These are phyloP conservation scores for Inonotus obliquus DNA, from an alignment of 1,284 basidiomycete species.

Conservation along the genomic window DNA sequence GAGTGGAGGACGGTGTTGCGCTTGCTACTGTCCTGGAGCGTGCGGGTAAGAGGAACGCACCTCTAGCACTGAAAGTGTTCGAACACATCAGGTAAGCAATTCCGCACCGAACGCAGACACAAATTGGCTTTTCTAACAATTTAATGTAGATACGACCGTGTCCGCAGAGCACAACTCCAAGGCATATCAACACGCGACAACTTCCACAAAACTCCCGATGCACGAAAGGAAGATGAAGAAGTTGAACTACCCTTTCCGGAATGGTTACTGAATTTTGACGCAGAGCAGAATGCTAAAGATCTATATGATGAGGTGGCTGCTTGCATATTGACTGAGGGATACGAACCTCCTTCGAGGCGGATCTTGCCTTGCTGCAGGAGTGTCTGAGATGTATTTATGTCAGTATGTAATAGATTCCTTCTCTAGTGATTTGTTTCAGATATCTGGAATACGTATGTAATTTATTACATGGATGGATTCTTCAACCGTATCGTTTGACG, in stretches of 20 bases:
- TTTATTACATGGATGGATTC: background rate
- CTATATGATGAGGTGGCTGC: constrained; percentile 12
- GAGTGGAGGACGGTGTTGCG: constrained; percentile 23
- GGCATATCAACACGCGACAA: constrained; percentile 21
- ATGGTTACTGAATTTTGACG: constrained; percentile 21
- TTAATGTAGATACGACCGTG: constrained; percentile 20
- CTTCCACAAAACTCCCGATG: constrained; percentile 18
- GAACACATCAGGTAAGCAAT: constrained; percentile 20
- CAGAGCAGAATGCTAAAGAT: constrained; percentile 17
- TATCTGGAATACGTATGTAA: background rate
- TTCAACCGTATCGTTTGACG: constrained; percentile 26
- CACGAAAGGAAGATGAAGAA: constrained; percentile 17
- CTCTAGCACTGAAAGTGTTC: constrained; percentile 20
- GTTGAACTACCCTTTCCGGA: constrained; percentile 19
- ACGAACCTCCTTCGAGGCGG: constrained; percentile 4
- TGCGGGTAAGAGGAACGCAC: constrained; percentile 21
- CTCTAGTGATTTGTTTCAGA: no score
- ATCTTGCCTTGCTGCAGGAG: background rate
- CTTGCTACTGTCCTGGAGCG: constrained; percentile 19
- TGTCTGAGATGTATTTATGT: background rate
- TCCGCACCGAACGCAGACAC: background rate
- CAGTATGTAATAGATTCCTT: background rate
- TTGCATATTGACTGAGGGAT: constrained; percentile 16
- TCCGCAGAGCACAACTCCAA: constrained; percentile 17
- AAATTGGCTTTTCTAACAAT: background rate